These are phyloP conservation scores for Boletus rubescentipes DNA, from an alignment of 768 basidiomycete genomes.

Conservation along the genomic window DNA sequence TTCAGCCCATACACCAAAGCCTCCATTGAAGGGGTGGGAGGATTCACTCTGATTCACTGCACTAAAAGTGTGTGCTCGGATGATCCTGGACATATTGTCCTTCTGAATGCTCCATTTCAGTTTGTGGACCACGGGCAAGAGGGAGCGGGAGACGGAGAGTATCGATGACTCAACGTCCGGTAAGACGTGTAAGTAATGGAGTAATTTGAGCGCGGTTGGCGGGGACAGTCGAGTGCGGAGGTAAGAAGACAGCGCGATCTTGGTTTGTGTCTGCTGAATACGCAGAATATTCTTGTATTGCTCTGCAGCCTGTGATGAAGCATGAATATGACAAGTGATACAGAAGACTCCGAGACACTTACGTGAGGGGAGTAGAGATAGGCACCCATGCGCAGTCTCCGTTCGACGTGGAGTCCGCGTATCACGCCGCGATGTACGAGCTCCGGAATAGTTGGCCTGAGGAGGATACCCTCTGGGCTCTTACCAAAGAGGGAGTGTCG, in stretches of 20 bases:
- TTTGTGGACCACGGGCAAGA: slow-evolving; percentile 62
- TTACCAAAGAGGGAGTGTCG: slow-evolving; percentile 62
- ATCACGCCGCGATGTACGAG: slow-evolving; percentile 71
- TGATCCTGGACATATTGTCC: slow-evolving; percentile 57
- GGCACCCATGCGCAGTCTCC: slow-evolving; percentile 61
- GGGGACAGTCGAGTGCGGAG: slow-evolving; percentile 47
- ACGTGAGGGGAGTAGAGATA: slow-evolving; percentile 67
- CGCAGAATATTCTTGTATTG: slow-evolving; percentile 63
- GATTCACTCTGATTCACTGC: slow-evolving; percentile 23
- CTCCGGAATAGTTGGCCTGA: slow-evolving; percentile 66
- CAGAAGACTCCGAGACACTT: slow-evolving; percentile 14
- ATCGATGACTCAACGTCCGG: slow-evolving; percentile 66
- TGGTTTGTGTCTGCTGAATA: slow-evolving; percentile 54
- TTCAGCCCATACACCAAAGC: slow-evolving; percentile 58
- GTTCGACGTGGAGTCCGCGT: slow-evolving; percentile 63
- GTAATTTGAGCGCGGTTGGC: slow-evolving; percentile 40
- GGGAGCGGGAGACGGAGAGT: slow-evolving; percentile 52
- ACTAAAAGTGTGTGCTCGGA: slow-evolving; percentile 43
- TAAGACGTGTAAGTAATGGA: slow-evolving; percentile 52
- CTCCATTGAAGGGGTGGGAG: slow-evolving; percentile 32
- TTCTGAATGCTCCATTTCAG: slow-evolving; percentile 71
- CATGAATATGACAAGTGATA: slow-evolving; percentile 2
- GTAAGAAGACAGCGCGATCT: slow-evolving; percentile 51
- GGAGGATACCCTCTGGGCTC: slow-evolving; percentile 50
- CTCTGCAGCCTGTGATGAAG: slow-evolving; percentile 49